phyloP scores from a whole-genome alignment of 2,329 filamentous ascomycete species.

The Neofusicoccum cordaticola region DNA sequence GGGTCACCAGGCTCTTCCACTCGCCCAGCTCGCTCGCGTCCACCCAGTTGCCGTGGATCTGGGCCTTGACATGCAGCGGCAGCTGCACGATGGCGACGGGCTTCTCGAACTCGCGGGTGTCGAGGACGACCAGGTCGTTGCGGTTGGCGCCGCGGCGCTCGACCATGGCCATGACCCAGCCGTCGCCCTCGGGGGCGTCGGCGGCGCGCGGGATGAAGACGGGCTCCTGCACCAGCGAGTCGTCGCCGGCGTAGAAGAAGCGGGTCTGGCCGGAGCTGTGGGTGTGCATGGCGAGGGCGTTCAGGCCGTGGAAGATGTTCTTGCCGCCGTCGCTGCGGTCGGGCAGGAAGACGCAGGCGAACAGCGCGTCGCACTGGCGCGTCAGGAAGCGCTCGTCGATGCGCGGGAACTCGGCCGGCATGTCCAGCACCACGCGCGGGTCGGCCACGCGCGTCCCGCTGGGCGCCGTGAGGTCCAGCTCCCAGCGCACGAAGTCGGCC shows the following conservation, averaged over 20 bases:
- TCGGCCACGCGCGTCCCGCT: slow-evolving; percentile 25
- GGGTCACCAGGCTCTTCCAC: neutral
- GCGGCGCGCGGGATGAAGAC: slow-evolving; percentile 48
- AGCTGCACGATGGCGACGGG: slow-evolving; percentile 38
- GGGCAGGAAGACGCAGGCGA: slow-evolving; percentile 31
- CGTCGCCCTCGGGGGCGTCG: slow-evolving; percentile 46
- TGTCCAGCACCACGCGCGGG: slow-evolving; percentile 31
- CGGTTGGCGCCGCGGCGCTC: slow-evolving; percentile 32
- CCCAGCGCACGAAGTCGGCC: slow-evolving; percentile 38
- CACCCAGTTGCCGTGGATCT: slow-evolving; percentile 37
- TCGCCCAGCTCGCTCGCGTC: slow-evolving; percentile 18
- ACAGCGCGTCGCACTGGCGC: slow-evolving; percentile 29
- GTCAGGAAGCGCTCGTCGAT: slow-evolving; percentile 42
- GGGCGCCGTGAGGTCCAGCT: slow-evolving; percentile 29
- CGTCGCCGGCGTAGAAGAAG: slow-evolving; percentile 29
- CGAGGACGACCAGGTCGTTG: slow-evolving; percentile 35
- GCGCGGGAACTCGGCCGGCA: slow-evolving; percentile 39
- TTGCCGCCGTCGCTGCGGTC: slow-evolving; percentile 21
- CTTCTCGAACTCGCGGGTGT: slow-evolving; percentile 35
- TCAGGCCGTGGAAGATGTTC: slow-evolving; percentile 23
- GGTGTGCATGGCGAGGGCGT: slow-evolving; percentile 19
- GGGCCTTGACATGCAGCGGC: slow-evolving; percentile 31
- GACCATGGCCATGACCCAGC: slow-evolving; percentile 47
- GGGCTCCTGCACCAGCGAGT: slow-evolving; percentile 49
- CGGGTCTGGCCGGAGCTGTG: slow-evolving; percentile 22